These are phyloP conservation scores for Raffaelea ambrosiae DNA, from an alignment of 2,329 filamentous ascomycete genomes.

Conservation along the genomic window DNA sequence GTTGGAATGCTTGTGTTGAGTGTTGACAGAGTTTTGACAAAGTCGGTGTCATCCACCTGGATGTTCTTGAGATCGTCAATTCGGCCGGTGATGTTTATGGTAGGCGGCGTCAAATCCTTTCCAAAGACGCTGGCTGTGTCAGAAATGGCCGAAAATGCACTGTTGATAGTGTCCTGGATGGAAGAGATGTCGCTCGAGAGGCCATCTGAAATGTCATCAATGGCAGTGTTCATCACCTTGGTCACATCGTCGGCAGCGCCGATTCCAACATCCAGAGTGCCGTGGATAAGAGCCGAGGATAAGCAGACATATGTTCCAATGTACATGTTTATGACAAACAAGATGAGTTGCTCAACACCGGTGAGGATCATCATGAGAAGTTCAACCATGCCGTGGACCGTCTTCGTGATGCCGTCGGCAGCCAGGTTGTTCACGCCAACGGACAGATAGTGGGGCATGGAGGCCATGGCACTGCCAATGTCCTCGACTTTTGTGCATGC, in stretches of 20 bases:
- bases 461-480: slow-evolving; percentile 89
- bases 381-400: slow-evolving; percentile 70
- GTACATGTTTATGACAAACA: slow-evolving; percentile 89
- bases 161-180: slow-evolving; percentile 42
- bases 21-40: slow-evolving; percentile 66
- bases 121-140: slow-evolving; percentile 40
- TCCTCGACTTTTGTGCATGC: slow-evolving; percentile 90
- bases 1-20: slow-evolving; percentile 73
- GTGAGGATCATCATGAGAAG: slow-evolving; percentile 73
- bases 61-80: slow-evolving; percentile 62
- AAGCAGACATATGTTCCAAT: slow-evolving; percentile 86
- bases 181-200: slow-evolving; percentile 44
- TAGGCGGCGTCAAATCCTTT: slow-evolving; percentile 22
- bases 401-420: slow-evolving; percentile 68
- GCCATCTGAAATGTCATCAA: slow-evolving; percentile 40
- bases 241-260: slow-evolving; percentile 30
- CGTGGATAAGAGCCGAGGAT: slow-evolving; percentile 73
- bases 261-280: slow-evolving; percentile 61
- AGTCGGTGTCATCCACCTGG: slow-evolving; percentile 54
- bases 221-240: slow-evolving; percentile 42
- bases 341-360: slow-evolving; percentile 75
- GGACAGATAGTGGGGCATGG: slow-evolving; percentile 94
- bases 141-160: slow-evolving; percentile 45
- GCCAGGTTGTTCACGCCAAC: slow-evolving; percentile 80
- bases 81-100: slow-evolving; percentile 56